phyloP scores from a whole-genome alignment of 2,329 filamentous ascomycete genomes.

The Aspergillus udagawae region DNA sequence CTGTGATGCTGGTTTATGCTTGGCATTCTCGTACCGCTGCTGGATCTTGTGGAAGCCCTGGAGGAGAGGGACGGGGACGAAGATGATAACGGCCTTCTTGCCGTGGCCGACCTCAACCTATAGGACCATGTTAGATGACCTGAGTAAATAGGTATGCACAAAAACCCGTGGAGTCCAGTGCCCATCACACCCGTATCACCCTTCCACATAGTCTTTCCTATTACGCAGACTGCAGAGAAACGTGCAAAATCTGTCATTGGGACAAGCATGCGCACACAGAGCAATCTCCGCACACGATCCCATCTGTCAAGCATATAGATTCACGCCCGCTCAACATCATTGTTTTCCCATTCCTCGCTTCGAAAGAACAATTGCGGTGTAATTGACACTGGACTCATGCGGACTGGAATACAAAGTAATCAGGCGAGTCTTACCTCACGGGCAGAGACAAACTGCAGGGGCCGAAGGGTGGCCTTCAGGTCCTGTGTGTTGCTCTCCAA shows the following conservation, averaged over 20 bases:
- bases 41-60: slow-evolving; percentile 98
- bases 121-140: slow-evolving; percentile 36
- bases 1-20: slow-evolving; percentile 4
- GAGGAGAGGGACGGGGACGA: slow-evolving; percentile 99
- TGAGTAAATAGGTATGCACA: background rate
- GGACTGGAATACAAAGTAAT: background rate
- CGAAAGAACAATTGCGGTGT: background rate
- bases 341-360: background rate
- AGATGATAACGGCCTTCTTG: slow-evolving; percentile 99
- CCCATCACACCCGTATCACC: background rate
- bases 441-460: slow-evolving; percentile 97
- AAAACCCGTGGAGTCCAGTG: background rate
- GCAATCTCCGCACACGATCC: background rate
- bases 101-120: slow-evolving; percentile 99
- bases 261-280: background rate
- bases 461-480: slow-evolving; percentile 91
- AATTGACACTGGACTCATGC: background rate
- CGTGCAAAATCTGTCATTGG: background rate
- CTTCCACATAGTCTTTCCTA: background rate
- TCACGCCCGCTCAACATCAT: background rate
- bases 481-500: slow-evolving; percentile 99
- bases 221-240: background rate
- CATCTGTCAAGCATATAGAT: background rate
- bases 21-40: slow-evolving; percentile 74
- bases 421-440: slow-evolving; percentile 77